phyloP scores from a whole-genome alignment of 148 eudicot genomes.

The Vaccinium vitisidaea region DNA sequence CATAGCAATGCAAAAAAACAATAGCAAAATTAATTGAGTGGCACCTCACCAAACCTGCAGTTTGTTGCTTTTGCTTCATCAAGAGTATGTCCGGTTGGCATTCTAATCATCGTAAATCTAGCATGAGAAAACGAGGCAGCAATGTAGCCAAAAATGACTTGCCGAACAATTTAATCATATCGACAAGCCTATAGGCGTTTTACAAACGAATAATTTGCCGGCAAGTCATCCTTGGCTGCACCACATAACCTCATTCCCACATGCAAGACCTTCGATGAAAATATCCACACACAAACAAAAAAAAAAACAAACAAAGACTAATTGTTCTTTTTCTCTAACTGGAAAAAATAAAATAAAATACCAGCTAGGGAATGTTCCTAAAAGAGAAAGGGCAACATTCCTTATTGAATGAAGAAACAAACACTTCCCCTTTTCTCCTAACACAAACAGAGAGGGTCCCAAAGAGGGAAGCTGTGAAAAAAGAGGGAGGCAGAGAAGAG shows the following conservation, averaged over 20 bases:
- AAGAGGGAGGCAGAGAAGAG: slow-evolving; percentile 13
- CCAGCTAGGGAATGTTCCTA: neutral
- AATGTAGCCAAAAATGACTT: slow-evolving; percentile 37
- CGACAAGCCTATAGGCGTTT: neutral
- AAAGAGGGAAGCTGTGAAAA: slow-evolving; percentile 14
- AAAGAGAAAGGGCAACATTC: slow-evolving; percentile 16
- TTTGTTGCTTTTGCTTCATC: neutral
- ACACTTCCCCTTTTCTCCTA: neutral
- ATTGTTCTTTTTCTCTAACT: neutral
- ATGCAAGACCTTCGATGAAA: slow-evolving; percentile 46
- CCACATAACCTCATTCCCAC: slow-evolving; percentile 34
- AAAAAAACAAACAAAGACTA: neutral
- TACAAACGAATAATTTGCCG: slow-evolving; percentile 7
- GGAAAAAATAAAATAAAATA: neutral
- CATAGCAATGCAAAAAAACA: neutral
- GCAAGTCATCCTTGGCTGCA: slow-evolving; percentile 73
- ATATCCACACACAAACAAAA: too few relatives aligned
- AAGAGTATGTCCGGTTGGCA: neutral
- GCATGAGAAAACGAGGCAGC: slow-evolving; percentile 39
- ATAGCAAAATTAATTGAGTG: neutral
- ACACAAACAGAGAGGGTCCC: neutral
- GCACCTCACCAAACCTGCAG: neutral
- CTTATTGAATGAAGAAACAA: slow-evolving; percentile 11
- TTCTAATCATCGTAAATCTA: slow-evolving; percentile 28
- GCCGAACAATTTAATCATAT: slow-evolving; percentile 17